Conservation (phyloP, 2,329 filamentous ascomycete genomes). For the Rhexocercosporidium sp. region DNA sequence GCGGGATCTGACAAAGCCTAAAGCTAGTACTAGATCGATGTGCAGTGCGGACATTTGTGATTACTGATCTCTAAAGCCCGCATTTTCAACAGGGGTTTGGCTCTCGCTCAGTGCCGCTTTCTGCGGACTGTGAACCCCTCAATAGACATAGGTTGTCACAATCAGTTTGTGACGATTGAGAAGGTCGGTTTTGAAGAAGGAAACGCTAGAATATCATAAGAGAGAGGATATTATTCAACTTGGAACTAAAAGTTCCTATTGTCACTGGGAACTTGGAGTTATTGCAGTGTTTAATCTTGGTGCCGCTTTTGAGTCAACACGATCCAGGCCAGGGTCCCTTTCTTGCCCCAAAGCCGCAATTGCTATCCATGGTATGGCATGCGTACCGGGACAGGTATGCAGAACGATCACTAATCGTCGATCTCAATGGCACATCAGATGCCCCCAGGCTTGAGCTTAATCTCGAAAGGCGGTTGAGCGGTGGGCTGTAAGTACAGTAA, state of each 20-base stretch:
- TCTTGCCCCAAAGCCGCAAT: not conserved
- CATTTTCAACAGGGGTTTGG: not conserved
- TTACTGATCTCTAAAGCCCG: not conserved
- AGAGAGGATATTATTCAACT: too few species aligned
- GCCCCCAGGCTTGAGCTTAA: not conserved
- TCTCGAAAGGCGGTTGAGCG: not conserved
- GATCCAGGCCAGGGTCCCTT: not conserved
- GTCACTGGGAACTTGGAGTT: not conserved
- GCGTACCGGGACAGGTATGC: not conserved
- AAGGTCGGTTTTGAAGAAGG: too few species aligned
- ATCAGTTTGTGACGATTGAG: too few species aligned
- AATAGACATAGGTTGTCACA: too few species aligned
- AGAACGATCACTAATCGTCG: slow-evolving; percentile 7
- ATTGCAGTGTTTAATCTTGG: not conserved
- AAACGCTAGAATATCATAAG: too few species aligned
- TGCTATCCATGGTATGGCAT: not conserved
- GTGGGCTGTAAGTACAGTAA: slow-evolving; percentile 10
- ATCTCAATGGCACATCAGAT: not conserved
- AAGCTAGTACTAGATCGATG: not conserved
- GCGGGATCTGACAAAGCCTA: not conserved
- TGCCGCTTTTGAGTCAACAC: not conserved
- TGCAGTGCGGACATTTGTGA: not conserved
- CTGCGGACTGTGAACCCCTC: too few species aligned
- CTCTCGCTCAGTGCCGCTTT: not conserved
- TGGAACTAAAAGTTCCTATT: not conserved